These are phyloP conservation scores for Candida sp. DNA, from an alignment of 1,139 yeast species.

Conservation along the genomic window DNA sequence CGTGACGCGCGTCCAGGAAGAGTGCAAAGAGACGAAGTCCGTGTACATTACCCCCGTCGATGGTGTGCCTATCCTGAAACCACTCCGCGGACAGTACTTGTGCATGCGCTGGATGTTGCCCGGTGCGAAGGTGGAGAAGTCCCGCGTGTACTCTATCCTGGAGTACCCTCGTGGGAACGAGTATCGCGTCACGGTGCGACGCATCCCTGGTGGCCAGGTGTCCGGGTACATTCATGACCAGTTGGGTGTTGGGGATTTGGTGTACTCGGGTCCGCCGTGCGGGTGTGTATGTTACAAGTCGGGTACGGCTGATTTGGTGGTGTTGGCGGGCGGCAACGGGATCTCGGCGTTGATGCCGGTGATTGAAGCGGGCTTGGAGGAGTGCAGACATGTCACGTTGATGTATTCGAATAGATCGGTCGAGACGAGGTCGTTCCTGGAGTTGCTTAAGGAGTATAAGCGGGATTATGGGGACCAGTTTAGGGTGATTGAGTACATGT, in stretches of 20 bases:
- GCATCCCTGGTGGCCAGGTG: conserved; percentile 49
- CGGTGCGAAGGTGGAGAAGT: conserved; percentile 32
- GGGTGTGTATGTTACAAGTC: conserved; percentile 52
- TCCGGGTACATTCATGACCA: conserved; percentile 56
- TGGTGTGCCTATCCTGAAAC: conserved; percentile 35
- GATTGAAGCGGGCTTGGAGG: conserved; percentile 41
- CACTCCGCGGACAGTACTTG: conserved; percentile 65
- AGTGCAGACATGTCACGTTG: conserved; percentile 30
- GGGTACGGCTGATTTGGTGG: conserved; percentile 36
- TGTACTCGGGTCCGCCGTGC: conserved; percentile 61
- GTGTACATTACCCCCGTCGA: conserved; percentile 55
- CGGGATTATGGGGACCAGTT: conserved; percentile 20
- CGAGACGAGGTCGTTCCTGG: conserved; percentile 29
- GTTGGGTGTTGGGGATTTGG: conserved; percentile 51
- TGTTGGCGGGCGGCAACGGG: conserved; percentile 70
- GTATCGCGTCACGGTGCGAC: conserved; percentile 58
- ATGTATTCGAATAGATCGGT: conserved; percentile 31
- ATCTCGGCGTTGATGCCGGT: conserved; percentile 66
- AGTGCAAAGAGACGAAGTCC: conserved; percentile 53
- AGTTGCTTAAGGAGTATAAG: conserved; percentile 22
- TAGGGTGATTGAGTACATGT: conserved; percentile 23
- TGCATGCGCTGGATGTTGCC: conserved; percentile 49
- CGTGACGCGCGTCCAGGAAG: conserved; percentile 47
- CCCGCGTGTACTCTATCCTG: conserved; percentile 60
- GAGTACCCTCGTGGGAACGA: conserved; percentile 30